These are phyloP conservation scores for Lepidium sativum DNA, from an alignment of 345 rosid species.

Conservation along the genomic window DNA sequence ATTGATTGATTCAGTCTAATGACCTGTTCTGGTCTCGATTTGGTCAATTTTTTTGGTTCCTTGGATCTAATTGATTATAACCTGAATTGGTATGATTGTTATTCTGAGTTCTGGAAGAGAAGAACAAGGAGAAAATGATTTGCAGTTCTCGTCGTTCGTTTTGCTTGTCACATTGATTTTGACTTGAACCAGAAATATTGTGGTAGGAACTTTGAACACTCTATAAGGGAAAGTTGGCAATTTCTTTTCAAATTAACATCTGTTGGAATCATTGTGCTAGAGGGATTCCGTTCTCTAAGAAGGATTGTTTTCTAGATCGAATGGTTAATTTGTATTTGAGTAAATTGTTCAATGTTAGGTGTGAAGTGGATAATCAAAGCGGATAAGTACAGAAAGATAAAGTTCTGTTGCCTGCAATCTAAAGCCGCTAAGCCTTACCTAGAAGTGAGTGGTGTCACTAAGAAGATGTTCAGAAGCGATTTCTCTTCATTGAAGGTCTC, in stretches of 20 bases:
- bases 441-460: conserved; percentile 57
- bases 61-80: neutral
- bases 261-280: neutral
- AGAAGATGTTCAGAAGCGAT: conserved; percentile 66
- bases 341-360: conserved; percentile 26
- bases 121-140: neutral
- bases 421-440: conserved; percentile 80
- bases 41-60: neutral
- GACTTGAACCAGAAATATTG: neutral
- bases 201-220: neutral
- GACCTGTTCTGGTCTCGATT: neutral
- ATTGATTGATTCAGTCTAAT: neutral
- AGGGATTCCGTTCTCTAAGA: neutral
- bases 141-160: neutral
- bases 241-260: neutral
- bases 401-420: conserved; percentile 91
- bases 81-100: neutral
- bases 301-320: neutral
- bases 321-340: neutral
- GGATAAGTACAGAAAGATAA: conserved; percentile 77
- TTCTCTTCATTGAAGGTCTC: conserved; percentile 79
- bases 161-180: neutral
- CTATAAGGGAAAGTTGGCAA: neutral
- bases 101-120: neutral
- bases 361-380: conserved; percentile 85